Evolutionary conservation across 352 stramenopile species (phyloP), one percentile per base, ranked within the genome.

Genomic region (Phytopythium mirpurense): DNA sequence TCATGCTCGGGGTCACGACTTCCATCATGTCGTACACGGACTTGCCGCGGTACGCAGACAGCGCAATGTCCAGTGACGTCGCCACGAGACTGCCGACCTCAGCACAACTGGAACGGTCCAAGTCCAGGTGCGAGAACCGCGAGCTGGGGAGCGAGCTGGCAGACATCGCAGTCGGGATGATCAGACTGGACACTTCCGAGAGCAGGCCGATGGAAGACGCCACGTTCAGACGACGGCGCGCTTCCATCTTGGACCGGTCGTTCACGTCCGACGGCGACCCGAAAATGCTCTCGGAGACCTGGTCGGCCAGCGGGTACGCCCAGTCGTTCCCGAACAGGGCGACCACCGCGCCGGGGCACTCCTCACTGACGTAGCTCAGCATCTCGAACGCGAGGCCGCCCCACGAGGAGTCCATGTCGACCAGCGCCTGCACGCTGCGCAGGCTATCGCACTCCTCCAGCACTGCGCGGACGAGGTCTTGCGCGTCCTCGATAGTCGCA

Each of bases 381-480:
- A 91, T 59, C 27, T 94, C 81, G 24, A 74, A 58, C 9, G 83
- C 82, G 32, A 94, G 56, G 19, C 81, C 83, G 29, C 79, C 81
- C 79, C 79, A 94, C 1, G 75, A 72, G 18, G 83, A 92, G 61
- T 92, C 76, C 72, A 92, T 82, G 56, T 94, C 83, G 26, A 94
- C 81, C 12, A 89, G 52, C 36, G 65, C 65, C 57, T 92, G 72
- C 19, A 94, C 69, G 21, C 79, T 48, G 31, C 73, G 69, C 32
- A 94, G 57, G 45, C 72, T 68, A 56, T 94, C 83, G 53, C 78
- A 88, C 38, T 74, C 65, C 48, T 94, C 83, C 10, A 94, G 53
- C 5, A 82, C 60, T 3, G 47, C 52, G 16, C 83, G 78, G 29
- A 92, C 53, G 10, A 72, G 71, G 38, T 94, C 81, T 59, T 92